phyloP scores from a whole-genome alignment of 1,139 yeast species.

The Pichia kudriavzevii region DNA sequence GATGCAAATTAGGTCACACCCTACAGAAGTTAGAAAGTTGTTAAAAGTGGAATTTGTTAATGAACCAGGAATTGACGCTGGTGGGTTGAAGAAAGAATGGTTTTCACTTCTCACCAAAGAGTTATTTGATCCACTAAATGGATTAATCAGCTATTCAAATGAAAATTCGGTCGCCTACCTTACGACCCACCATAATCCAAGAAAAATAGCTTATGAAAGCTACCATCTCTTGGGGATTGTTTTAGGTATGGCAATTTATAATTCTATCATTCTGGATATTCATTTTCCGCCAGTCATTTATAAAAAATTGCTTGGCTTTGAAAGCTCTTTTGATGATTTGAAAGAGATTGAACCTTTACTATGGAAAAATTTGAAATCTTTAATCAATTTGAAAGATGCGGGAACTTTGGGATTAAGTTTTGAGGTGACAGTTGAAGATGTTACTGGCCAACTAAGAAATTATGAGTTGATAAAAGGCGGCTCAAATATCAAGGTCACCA shows the following conservation, averaged over 20 bases:
- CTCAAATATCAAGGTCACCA: constrained; percentile 41
- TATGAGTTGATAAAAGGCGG: constrained; percentile 57
- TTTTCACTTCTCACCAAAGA: constrained; percentile 64
- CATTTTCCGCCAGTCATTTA: constrained; percentile 70
- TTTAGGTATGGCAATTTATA: constrained; percentile 83
- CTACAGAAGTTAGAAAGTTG: constrained; percentile 62
- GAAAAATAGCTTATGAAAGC: constrained; percentile 40
- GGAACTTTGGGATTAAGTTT: constrained; percentile 43
- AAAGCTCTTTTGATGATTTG: constrained; percentile 56
- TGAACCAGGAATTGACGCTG: constrained; percentile 93
- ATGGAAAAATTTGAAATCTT: constrained; percentile 47
- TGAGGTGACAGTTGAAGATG: constrained; percentile 36
- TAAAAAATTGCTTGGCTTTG: constrained; percentile 54
- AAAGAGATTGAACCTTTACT: constrained; percentile 59
- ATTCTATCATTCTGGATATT: constrained; percentile 78
- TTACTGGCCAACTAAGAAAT: constrained; percentile 34
- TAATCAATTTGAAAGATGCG: constrained; percentile 35
- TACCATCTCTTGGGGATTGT: constrained; percentile 79
- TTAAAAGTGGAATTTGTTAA: constrained; percentile 70
- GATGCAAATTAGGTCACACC: constrained; percentile 50
- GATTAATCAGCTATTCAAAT: constrained; percentile 54
- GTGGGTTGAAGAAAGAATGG: constrained; percentile 93
- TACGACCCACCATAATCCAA: constrained; percentile 30
- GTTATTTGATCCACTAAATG: constrained; percentile 59
- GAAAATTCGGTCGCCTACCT: constrained; percentile 79